phyloP scores from a whole-genome alignment of 225 moss, liverwort and hornwort genomes.

The Lunularia cruciata region DNA sequence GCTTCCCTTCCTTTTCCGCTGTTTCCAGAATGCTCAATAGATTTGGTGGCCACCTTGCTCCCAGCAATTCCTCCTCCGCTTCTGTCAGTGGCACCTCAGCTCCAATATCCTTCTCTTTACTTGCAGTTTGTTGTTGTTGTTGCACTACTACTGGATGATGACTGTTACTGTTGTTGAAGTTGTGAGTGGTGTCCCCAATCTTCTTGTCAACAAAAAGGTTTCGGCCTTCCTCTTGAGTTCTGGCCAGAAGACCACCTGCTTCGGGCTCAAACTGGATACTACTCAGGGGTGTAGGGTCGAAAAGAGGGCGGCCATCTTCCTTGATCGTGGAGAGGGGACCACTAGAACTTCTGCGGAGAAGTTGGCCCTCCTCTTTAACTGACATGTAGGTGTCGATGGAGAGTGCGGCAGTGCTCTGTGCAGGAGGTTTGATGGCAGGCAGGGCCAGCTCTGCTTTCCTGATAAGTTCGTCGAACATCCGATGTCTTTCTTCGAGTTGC shows the following conservation, averaged over 20 bases:
- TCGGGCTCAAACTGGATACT: slow-evolving; percentile 3
- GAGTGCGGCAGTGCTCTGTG: neutral
- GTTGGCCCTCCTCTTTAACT: neutral
- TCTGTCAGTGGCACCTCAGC: neutral
- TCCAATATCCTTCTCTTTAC: neutral
- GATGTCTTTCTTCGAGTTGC: slow-evolving; percentile 71
- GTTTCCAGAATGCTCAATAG: slow-evolving; percentile 53
- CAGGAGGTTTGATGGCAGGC: slow-evolving; percentile 4
- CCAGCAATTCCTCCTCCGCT: slow-evolving; percentile 23
- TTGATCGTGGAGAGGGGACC: slow-evolving; percentile 25
- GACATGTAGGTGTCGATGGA: neutral
- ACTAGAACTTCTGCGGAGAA: slow-evolving; percentile 29
- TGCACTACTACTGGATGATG: too few species aligned
- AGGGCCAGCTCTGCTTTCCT: slow-evolving; percentile 37
- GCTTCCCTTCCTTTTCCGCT: slow-evolving; percentile 41
- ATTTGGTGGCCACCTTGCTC: slow-evolving; percentile 42
- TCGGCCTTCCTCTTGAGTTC: slow-evolving; percentile 42
- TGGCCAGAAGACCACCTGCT: slow-evolving; percentile 34
- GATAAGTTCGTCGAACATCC: slow-evolving; percentile 55
- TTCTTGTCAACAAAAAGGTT: slow-evolving; percentile 15
- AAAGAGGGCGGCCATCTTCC: slow-evolving; percentile 2
- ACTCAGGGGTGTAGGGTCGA: slow-evolving; percentile 16
- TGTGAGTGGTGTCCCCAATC: too few species aligned
- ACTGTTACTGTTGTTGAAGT: too few species aligned
- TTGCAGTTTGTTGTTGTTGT: neutral